These are phyloP conservation scores for Leishmania tarentolae DNA, from an alignment of 208 protist species.

Conservation along the genomic window DNA sequence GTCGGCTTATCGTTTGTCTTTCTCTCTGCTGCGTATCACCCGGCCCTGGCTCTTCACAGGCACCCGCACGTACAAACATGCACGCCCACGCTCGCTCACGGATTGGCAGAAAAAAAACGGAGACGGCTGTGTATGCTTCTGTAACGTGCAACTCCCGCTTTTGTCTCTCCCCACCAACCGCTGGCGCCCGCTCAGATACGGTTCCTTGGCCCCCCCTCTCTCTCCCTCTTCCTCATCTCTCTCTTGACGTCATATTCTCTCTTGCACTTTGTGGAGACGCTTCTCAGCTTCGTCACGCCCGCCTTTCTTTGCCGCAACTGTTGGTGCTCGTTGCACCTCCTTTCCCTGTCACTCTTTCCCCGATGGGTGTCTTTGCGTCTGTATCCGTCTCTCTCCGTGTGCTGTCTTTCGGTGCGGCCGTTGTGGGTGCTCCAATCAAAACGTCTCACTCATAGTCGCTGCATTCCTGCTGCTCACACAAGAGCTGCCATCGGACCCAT, in stretches of 20 bases:
- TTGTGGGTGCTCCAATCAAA: background rate
- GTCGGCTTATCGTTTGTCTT: background rate
- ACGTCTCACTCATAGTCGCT: background rate
- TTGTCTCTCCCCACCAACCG: background rate
- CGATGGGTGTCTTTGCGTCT: background rate
- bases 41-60: background rate
- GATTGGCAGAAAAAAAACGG: slow-evolving; percentile 9
- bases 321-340: background rate
- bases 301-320: background rate
- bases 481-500: background rate
- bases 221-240: background rate
- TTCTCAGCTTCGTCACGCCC: background rate
- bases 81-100: no score
- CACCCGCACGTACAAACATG: background rate
- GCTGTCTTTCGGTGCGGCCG: background rate
- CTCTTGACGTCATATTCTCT: background rate
- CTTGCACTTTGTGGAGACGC: background rate
- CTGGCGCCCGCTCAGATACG: background rate
- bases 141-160: background rate
- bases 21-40: background rate
- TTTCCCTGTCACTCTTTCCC: background rate
- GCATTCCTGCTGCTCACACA: background rate
- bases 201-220: background rate
- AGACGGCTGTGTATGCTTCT: background rate
- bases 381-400: background rate